Evolutionary conservation across 2,329 filamentous ascomycete species (phyloP).

Genomic region (Rutstroemia sp.): DNA sequence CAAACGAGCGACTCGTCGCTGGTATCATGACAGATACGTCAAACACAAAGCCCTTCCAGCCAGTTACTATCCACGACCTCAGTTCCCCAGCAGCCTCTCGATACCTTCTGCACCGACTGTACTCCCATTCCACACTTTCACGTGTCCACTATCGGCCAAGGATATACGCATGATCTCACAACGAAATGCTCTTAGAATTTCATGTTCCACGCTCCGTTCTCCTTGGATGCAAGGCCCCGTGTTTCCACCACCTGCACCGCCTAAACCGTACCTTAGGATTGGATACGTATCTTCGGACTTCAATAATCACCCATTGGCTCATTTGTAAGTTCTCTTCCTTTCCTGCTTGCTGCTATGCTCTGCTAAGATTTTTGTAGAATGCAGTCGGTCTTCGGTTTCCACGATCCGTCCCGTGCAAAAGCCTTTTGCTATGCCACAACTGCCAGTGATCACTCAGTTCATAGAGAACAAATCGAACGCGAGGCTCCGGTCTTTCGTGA

Average conservation of each 20-base stretch:
- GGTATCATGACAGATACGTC: constrained; percentile 79
- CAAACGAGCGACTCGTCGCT: constrained; percentile 70
- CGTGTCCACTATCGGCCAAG: constrained; percentile 82
- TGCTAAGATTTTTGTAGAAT: constrained; percentile 44
- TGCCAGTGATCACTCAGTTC: constrained; percentile 76
- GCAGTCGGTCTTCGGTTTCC: constrained; percentile 96
- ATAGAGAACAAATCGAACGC: constrained; percentile 85
- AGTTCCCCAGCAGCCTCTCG: constrained; percentile 63
- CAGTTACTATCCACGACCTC: constrained; percentile 62
- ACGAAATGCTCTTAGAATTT: constrained; percentile 87
- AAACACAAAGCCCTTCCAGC: constrained; percentile 46
- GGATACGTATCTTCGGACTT: constrained; percentile 98
- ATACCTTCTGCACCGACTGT: constrained; percentile 89
- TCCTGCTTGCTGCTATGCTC: neutral
- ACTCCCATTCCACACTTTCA: constrained; percentile 95
- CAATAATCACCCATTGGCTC: constrained; percentile 94
- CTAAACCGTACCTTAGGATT: constrained; percentile 75
- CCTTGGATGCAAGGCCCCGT: constrained; percentile 79
- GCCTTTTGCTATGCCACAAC: constrained; percentile 97
- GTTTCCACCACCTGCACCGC: constrained; percentile 78
- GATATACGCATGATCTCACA: constrained; percentile 93
- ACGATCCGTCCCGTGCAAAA: constrained; percentile 64
- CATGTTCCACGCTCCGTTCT: constrained; percentile 76
- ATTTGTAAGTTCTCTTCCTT: constrained; percentile 49
- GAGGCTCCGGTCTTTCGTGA: constrained; percentile 90